phyloP scores from a whole-genome alignment of 352 stramenopile genomes.

The Pythium rishiriense region DNA sequence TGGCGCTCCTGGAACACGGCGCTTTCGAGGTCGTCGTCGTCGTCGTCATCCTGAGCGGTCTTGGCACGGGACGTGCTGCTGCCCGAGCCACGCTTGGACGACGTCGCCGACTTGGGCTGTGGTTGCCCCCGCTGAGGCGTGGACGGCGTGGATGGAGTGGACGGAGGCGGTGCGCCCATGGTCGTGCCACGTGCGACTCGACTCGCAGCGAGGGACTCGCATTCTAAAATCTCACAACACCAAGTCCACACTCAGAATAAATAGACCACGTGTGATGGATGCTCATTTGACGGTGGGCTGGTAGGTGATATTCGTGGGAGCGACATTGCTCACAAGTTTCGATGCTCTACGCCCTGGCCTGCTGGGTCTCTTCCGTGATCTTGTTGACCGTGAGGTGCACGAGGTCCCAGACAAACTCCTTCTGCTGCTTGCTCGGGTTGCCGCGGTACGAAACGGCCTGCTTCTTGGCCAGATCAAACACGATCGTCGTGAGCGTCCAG shows the following conservation, averaged over 20 bases:
- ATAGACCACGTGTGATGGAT: background rate
- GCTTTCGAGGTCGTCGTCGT: conserved; percentile 43
- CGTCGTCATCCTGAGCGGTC: conserved; percentile 24
- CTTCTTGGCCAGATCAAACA: conserved; percentile 54
- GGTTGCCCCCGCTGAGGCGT: background rate
- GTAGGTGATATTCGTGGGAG: too few species aligned
- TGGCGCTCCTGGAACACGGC: conserved; percentile 68
- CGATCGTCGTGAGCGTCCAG: conserved; percentile 68
- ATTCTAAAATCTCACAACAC: background rate
- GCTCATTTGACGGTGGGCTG: too few species aligned
- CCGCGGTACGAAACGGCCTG: conserved; percentile 49
- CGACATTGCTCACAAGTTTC: too few species aligned
- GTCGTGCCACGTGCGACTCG: background rate
- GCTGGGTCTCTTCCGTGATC: conserved; percentile 1
- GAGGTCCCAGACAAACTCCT: conserved; percentile 53
- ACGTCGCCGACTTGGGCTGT: conserved; percentile 5
- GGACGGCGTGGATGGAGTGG: conserved; percentile 2
- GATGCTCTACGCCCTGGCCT: conserved; percentile 9
- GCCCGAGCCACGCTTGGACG: conserved; percentile 4
- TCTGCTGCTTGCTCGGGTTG: conserved; percentile 37
- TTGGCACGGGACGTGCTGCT: conserved; percentile 9
- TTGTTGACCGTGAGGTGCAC: conserved; percentile 37
- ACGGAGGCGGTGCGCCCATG: conserved; percentile 7
- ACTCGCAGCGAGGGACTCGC: background rate
- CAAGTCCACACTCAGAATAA: conserved; percentile 2